Base-by-base conservation (phyloP, 805 yeast genomes). In the Torulaspora indica region DNA sequence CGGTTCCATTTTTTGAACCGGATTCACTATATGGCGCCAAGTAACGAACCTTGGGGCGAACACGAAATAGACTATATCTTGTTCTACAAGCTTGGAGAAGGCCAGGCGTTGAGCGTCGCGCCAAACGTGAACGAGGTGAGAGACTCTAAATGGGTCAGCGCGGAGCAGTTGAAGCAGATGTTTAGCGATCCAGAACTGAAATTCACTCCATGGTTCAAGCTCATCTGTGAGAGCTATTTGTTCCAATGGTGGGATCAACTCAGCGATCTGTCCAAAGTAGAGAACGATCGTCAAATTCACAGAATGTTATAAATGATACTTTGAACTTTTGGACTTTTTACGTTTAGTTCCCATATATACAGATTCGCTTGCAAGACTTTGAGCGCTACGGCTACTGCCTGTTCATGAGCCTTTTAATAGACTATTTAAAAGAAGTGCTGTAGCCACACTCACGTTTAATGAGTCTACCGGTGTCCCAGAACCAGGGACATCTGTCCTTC, bases 201-300 rank as follows among this genome's bases (percentile, higher is more conserved):
- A 8, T 93, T 93, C 69, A 93, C 99, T 4, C 99, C 99, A 4
- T 93, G 99, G 99, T 93, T 93, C 73, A 88, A 87, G 67, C 77
- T 93, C 53, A 93, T 93, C 55, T 93, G 98, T 65, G 90, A 93
- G 62, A 79, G 85, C 36, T 87, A 86, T 60, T 72, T 93, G 60
- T 93, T 85, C 70, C 73, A 85, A 51, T 93, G 99, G 99, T 93
- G 99, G 99, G 78, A 74, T 22, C 73, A 78, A 47, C 71, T 90
- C 50, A 81, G 78, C 60, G 69, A 75, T 49, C 71, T 86, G 51
- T 74, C 75, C 5, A 61, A 69, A 35, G 79, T 75, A 32, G 69
- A 66, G 54, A 63, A 67, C 43, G 76, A 75, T 40, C 38, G 43
- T 15, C 42, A 53, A 23, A 64, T 66, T 38, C 62, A 63, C 47